Evolutionary conservation across 2,329 filamentous ascomycete species (phyloP).

Genomic region (Nemania abortiva): DNA sequence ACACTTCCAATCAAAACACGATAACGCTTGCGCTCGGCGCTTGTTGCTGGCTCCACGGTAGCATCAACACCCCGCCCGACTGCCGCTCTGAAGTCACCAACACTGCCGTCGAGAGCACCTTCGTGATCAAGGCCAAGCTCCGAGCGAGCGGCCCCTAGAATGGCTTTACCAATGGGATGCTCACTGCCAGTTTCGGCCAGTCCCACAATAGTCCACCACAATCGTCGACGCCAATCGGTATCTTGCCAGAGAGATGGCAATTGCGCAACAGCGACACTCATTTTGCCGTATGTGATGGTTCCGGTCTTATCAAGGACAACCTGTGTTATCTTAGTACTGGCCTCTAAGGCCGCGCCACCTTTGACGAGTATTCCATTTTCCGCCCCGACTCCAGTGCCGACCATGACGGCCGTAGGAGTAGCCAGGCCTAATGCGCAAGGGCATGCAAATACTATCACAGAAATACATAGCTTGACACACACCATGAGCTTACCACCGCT

Average conservation of each 20-base stretch:
- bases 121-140: slow-evolving; percentile 80
- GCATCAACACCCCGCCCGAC: slow-evolving; percentile 90
- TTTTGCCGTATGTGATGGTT: slow-evolving; percentile 92
- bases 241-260: slow-evolving; percentile 77
- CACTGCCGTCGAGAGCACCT: slow-evolving; percentile 81
- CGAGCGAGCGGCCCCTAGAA: slow-evolving; percentile 79
- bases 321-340: slow-evolving; percentile 88
- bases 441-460: slow-evolving; percentile 97
- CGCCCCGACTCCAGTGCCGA: slow-evolving; percentile 95
- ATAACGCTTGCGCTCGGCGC: slow-evolving; percentile 77
- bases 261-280: slow-evolving; percentile 84
- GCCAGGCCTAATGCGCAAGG: slow-evolving; percentile 96
- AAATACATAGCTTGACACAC: slow-evolving; percentile 96
- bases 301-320: slow-evolving; percentile 97
- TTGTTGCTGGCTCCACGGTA: slow-evolving; percentile 79
- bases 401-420: slow-evolving; percentile 98
- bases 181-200: slow-evolving; percentile 97
- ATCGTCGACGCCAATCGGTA: slow-evolving; percentile 73
- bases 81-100: slow-evolving; percentile 84
- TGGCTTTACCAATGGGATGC: slow-evolving; percentile 93
- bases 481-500: slow-evolving; percentile 96
- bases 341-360: slow-evolving; percentile 91
- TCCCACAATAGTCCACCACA: slow-evolving; percentile 97
- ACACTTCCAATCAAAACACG: slow-evolving; percentile 87
- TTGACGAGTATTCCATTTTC: slow-evolving; percentile 98